These are phyloP conservation scores for Mortierella polycephala DNA, from an alignment of 371 early-diverging fungal genomes.

Conservation along the genomic window DNA sequence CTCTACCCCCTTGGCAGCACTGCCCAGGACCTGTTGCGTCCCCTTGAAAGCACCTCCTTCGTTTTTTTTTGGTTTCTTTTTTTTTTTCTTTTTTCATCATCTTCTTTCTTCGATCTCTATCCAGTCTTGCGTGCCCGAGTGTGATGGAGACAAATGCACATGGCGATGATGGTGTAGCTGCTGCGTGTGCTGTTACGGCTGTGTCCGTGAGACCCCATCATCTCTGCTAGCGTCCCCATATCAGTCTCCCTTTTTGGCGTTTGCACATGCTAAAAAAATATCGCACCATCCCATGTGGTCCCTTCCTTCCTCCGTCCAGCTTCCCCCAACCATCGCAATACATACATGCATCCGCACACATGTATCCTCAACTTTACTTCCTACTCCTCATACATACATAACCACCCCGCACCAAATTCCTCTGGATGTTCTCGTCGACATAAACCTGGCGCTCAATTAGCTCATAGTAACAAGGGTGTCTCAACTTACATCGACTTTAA, in stretches of 20 bases:
- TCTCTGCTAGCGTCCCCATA: neutral
- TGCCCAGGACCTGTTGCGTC: constrained; percentile 1
- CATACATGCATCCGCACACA: neutral
- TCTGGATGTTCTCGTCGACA: no score
- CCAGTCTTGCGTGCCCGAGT: no score
- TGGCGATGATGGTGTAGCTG: no score
- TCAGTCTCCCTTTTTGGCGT: neutral
- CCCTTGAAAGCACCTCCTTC: constrained; percentile 4
- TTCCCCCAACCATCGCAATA: constrained; percentile 1
- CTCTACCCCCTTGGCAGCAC: neutral
- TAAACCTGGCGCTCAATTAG: no score
- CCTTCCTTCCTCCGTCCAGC: neutral
- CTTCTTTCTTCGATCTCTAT: neutral
- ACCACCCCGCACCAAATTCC: neutral
- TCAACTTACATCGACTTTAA: constrained; percentile 74
- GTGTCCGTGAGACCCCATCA: neutral
- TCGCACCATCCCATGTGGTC: neutral
- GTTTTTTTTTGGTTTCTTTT: neutral
- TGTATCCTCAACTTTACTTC: neutral
- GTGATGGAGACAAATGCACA: no score
- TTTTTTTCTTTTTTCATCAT: constrained; percentile 1
- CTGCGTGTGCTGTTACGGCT: no score
- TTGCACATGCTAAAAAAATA: constrained; percentile 28
- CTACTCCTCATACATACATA: neutral
- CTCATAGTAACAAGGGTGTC: neutral